These are phyloP conservation scores for Saccharomyces kudriavzevii DNA, from an alignment of 805 yeast genomes.

Conservation along the genomic window DNA sequence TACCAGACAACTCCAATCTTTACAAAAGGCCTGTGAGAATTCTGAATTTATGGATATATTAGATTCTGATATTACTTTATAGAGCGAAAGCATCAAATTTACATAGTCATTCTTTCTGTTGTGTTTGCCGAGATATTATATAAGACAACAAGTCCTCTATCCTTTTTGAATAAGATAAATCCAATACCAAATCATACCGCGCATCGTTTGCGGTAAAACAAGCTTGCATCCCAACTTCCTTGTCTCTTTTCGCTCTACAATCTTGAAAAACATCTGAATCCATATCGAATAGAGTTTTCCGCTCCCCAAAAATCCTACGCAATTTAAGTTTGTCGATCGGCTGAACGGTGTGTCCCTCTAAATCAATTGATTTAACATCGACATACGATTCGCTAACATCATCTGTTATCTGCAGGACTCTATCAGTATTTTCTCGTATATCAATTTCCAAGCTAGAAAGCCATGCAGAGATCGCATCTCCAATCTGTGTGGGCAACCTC, in stretches of 20 bases:
- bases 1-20: background rate
- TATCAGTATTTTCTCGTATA: background rate
- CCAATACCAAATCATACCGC: background rate
- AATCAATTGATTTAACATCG: background rate
- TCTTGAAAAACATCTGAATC: background rate
- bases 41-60: background rate
- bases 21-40: background rate
- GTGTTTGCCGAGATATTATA: background rate
- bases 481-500: background rate
- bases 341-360: background rate
- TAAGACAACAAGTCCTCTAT: background rate
- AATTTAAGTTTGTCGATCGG: slow-evolving; percentile 1
- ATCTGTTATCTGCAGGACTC: slow-evolving; percentile 3
- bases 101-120: background rate
- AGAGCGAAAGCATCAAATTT: background rate
- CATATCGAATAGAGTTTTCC: background rate
- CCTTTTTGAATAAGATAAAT: background rate
- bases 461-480: background rate
- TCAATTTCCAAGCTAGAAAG: background rate
- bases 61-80: background rate
- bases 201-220: background rate
- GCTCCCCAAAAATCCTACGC: slow-evolving; percentile 6
- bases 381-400: slow-evolving; percentile 4
- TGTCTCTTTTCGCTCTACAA: background rate
- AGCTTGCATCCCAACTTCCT: background rate